phyloP scores from a whole-genome alignment of 2,329 filamentous ascomycete genomes.

The Ceratocystis destructans region DNA sequence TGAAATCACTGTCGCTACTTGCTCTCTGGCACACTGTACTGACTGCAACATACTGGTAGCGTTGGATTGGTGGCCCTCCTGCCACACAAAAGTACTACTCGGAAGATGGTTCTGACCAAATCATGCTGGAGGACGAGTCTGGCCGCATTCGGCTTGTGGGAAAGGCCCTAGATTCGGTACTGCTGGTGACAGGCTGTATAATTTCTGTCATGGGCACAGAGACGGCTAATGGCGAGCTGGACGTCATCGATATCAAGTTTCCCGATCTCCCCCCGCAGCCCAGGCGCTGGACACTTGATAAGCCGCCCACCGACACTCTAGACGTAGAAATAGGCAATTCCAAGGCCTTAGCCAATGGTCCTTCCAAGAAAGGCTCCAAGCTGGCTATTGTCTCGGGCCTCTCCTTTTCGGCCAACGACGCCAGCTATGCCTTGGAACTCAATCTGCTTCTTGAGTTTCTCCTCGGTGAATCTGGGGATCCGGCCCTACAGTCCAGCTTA shows the following conservation, averaged over 20 bases:
- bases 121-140: conserved; percentile 92
- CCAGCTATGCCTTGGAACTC: conserved; percentile 58
- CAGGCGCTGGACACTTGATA: conserved; percentile 59
- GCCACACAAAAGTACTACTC: conserved; percentile 63
- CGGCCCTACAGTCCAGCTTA: conserved; percentile 43
- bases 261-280: conserved; percentile 77
- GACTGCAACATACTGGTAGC: conserved; percentile 33
- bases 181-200: conserved; percentile 85
- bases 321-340: conserved; percentile 45
- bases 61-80: conserved; percentile 77
- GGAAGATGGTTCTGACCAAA: conserved; percentile 44
- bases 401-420: conserved; percentile 60
- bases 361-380: conserved; percentile 39
- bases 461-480: conserved; percentile 61
- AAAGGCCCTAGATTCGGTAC: conserved; percentile 47
- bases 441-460: conserved; percentile 76
- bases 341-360: conserved; percentile 23
- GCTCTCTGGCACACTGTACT: neutral
- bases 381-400: conserved; percentile 75
- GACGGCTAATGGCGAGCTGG: conserved; percentile 80
- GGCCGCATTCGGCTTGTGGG: conserved; percentile 73
- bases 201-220: conserved; percentile 92
- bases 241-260: conserved; percentile 79
- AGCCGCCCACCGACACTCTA: conserved; percentile 31
- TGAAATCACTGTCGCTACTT: neutral